Percentiles rank a stretch among this genome's conserved stretches.
Evolutionary conservation across 768 basidiomycete species (phyloP).

Genomic region (Thelephora aurantiotincta): DNA sequence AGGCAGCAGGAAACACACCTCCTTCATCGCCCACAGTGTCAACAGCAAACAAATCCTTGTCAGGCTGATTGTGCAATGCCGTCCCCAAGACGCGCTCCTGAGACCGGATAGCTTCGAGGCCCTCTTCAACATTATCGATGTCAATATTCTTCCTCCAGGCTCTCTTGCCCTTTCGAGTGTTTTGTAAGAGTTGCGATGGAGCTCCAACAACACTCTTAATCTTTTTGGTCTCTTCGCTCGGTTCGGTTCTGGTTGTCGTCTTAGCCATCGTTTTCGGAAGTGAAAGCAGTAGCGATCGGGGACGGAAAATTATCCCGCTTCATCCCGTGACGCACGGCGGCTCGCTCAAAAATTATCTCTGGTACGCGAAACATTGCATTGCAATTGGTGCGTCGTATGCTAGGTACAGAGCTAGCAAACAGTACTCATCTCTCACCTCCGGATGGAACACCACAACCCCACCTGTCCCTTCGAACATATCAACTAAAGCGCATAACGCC

Average conservation of each 20-base stretch:
- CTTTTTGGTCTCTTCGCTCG: neutral
- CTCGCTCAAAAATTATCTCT: too few relatives aligned
- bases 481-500: too few relatives aligned
- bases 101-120: conserved; percentile 60
- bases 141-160: conserved; percentile 93
- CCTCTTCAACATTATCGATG: conserved; percentile 62
- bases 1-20: conserved; percentile 23
- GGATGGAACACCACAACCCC: too few relatives aligned
- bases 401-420: too few relatives aligned
- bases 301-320: too few relatives aligned
- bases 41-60: conserved; percentile 67
- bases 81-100: conserved; percentile 70
- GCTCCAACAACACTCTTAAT: conserved; percentile 26
- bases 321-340: too few relatives aligned
- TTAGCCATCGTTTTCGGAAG: too few relatives aligned
- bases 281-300: too few relatives aligned
- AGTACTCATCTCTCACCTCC: too few relatives aligned
- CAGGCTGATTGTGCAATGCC: conserved; percentile 46
- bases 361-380: too few relatives aligned
- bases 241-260: neutral
- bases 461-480: too few relatives aligned
- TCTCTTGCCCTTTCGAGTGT: conserved; percentile 80
- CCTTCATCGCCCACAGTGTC: conserved; percentile 70
- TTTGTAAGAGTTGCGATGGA: conserved; percentile 48
- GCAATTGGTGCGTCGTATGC: too few relatives aligned